phyloP scores from a whole-genome alignment of 768 basidiomycete genomes.

The Rhizopogon sp. region DNA sequence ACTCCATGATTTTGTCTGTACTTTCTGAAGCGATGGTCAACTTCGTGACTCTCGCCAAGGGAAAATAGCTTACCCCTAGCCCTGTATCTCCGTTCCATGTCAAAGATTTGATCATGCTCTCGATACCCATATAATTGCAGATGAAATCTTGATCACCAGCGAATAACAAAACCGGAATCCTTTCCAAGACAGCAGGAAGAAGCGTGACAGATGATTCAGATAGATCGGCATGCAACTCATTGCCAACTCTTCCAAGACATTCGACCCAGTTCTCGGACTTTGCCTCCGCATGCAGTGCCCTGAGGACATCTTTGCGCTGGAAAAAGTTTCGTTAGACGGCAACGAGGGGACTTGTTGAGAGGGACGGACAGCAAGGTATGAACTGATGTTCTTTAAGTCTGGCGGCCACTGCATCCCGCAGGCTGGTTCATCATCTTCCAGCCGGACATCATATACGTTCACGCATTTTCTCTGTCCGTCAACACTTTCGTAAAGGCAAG shows the following conservation, averaged over 20 bases:
- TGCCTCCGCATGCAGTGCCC: conserved; percentile 74
- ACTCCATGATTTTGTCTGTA: conserved; percentile 67
- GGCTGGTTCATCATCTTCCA: conserved; percentile 78
- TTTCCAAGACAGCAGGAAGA: conserved; percentile 72
- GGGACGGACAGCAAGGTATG: conserved; percentile 72
- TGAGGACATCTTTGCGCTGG: conserved; percentile 77
- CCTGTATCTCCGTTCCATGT: conserved; percentile 85
- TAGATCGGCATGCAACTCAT: conserved; percentile 47
- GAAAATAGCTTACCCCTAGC: conserved; percentile 58
- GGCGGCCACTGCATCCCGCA: conserved; percentile 99
- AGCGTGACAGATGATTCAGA: conserved; percentile 71
- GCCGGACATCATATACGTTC: conserved; percentile 92
- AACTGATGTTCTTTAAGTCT: conserved; percentile 69
- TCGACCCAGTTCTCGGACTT: conserved; percentile 85
- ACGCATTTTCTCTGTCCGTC: conserved; percentile 73
- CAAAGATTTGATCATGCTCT: conserved; percentile 77
- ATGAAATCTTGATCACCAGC: conserved; percentile 95
- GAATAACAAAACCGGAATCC: conserved; percentile 85
- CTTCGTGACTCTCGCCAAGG: not conserved
- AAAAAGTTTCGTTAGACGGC: not conserved
- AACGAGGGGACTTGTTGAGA: not conserved
- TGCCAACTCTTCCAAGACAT: conserved; percentile 66
- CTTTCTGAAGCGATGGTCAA: conserved; percentile 36
- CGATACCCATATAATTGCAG: conserved; percentile 92
- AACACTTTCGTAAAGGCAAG: conserved; percentile 37